Conservation (phyloP, 2,329 filamentous ascomycete species). For the Penicillium sp. region DNA sequence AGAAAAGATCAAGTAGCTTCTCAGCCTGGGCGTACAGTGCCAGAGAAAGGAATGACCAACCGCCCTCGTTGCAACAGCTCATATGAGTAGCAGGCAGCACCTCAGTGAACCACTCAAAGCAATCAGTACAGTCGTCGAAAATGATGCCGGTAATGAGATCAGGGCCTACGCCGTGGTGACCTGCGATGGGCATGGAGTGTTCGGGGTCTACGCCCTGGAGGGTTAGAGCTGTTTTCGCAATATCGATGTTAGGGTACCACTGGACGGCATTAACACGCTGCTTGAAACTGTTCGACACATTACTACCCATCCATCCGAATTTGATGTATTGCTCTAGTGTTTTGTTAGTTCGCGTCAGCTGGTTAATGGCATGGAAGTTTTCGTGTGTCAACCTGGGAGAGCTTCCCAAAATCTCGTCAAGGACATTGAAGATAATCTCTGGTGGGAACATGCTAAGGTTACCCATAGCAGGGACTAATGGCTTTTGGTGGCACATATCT, state of each 20-base stretch:
- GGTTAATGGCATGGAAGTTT: slow-evolving; percentile 1
- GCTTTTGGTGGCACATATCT: neutral
- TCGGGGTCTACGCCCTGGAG: neutral
- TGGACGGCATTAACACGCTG: neutral
- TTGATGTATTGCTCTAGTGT: neutral
- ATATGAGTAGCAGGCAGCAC: neutral
- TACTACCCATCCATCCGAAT: neutral
- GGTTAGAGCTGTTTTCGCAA: neutral
- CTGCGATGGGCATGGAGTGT: neutral
- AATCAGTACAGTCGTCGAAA: slow-evolving; percentile 10
- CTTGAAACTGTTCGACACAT: neutral
- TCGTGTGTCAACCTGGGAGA: slow-evolving; percentile 5
- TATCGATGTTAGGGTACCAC: neutral
- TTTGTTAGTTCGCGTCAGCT: neutral
- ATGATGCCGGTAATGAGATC: slow-evolving; percentile 11
- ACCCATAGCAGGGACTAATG: neutral
- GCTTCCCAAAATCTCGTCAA: slow-evolving; percentile 2
- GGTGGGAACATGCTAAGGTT: slow-evolving; percentile 2
- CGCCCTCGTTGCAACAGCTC: slow-evolving; percentile 10
- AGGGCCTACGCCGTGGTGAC: neutral
- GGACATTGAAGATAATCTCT: slow-evolving; percentile 8
- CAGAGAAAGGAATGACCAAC: slow-evolving; percentile 14
- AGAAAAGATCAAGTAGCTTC: neutral
- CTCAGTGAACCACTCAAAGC: slow-evolving; percentile 8
- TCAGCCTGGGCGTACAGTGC: neutral